A percentile compares a stretch with the other conserved stretches of the same genome.
These are phyloP conservation scores for Meira nashicola DNA, from an alignment of 1,284 basidiomycete species.

Conservation along the genomic window DNA sequence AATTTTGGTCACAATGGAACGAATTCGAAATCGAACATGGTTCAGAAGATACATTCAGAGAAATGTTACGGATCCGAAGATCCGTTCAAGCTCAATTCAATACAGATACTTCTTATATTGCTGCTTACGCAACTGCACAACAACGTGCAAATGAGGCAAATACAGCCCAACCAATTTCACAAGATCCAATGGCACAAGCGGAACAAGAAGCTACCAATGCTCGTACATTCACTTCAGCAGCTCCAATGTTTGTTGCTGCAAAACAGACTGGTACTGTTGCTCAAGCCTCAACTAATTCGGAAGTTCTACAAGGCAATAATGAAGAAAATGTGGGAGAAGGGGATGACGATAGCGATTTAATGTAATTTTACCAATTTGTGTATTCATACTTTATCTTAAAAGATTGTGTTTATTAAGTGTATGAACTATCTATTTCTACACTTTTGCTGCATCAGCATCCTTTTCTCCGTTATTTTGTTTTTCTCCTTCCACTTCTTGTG, in stretches of 20 bases:
- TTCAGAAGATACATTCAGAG: slow-evolving; percentile 95
- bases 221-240: slow-evolving; percentile 11
- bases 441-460: too few relatives aligned
- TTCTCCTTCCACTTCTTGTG: neutral
- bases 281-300: slow-evolving; percentile 48
- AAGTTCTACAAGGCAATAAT: slow-evolving; percentile 59
- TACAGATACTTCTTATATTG: slow-evolving; percentile 68
- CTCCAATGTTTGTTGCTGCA: slow-evolving; percentile 30
- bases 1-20: slow-evolving; percentile 97
- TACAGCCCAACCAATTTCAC: slow-evolving; percentile 57
- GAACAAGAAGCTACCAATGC: slow-evolving; percentile 6
- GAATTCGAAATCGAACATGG: slow-evolving; percentile 92
- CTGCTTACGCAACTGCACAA: slow-evolving; percentile 30
- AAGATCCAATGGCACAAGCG: slow-evolving; percentile 22
- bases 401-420: too few relatives aligned
- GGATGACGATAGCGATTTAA: slow-evolving; percentile 50
- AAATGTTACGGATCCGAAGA: slow-evolving; percentile 96
- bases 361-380: slow-evolving; percentile 16
- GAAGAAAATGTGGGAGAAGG: slow-evolving; percentile 60
- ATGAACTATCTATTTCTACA: too few relatives aligned
- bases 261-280: slow-evolving; percentile 54
- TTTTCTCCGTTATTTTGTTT: neutral
- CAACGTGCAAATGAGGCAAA: slow-evolving; percentile 54
- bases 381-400: neutral
- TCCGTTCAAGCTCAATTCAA: slow-evolving; percentile 98